Conservation (phyloP, 2,329 filamentous ascomycete species). For the Botrytis tulipae region DNA sequence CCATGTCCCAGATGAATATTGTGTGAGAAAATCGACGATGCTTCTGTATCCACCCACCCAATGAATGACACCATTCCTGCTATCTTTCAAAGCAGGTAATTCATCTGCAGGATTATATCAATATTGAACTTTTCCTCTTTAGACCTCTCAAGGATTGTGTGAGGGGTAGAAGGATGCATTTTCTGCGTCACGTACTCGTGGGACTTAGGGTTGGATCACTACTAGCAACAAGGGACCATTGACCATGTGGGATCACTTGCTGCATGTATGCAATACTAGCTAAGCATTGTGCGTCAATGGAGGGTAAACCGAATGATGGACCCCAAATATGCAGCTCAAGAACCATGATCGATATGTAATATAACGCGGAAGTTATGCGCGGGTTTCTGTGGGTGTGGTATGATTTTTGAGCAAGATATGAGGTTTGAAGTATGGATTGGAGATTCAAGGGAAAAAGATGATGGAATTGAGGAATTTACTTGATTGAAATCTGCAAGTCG, state of each 20-base stretch:
- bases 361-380: neutral
- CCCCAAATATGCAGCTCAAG: slow-evolving; percentile 87
- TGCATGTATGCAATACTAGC: slow-evolving; percentile 77
- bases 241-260: slow-evolving; percentile 54
- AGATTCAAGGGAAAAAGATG: neutral
- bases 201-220: slow-evolving; percentile 71
- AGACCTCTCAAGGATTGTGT: neutral
- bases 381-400: neutral
- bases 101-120: slow-evolving; percentile 44
- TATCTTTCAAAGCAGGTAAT: slow-evolving; percentile 57
- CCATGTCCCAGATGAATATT: slow-evolving; percentile 47
- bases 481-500: slow-evolving; percentile 13
- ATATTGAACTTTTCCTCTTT: neutral
- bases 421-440: neutral
- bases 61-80: slow-evolving; percentile 36
- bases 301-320: slow-evolving; percentile 82
- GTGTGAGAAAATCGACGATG: slow-evolving; percentile 50
- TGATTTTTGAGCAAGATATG: neutral
- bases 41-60: slow-evolving; percentile 54
- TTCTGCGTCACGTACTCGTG: slow-evolving; percentile 55
- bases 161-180: slow-evolving; percentile 4
- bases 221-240: slow-evolving; percentile 71
- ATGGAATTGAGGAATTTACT: neutral
- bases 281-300: slow-evolving; percentile 87
- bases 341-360: slow-evolving; percentile 39